Percentiles rank a stretch among this genome's conserved stretches.
Evolutionary conservation across 345 rosid species (phyloP).

Genomic region (Lepidium africanum): DNA sequence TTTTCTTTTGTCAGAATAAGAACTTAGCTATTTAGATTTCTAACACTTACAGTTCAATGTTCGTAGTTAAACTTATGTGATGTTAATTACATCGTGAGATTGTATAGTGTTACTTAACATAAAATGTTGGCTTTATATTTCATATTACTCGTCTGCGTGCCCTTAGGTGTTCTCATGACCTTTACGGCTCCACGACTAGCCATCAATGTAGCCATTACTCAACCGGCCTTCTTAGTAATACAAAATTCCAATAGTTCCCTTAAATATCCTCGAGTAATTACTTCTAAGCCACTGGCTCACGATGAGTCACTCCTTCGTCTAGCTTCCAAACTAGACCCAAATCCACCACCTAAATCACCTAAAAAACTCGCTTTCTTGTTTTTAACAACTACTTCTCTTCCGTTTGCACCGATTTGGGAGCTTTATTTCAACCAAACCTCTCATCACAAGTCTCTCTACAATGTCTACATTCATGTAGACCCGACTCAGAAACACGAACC

Average conservation of each 20-base stretch:
- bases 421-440: conserved; percentile 42
- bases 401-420: conserved; percentile 63
- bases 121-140: conserved; percentile 23
- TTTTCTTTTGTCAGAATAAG: not conserved
- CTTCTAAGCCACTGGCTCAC: conserved; percentile 24
- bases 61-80: not conserved
- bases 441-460: conserved; percentile 24
- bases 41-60: not conserved
- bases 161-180: conserved; percentile 50
- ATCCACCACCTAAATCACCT: conserved; percentile 10
- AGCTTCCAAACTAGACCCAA: conserved; percentile 36
- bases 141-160: conserved; percentile 53
- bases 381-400: conserved; percentile 53
- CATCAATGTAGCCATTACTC: conserved; percentile 12
- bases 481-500: conserved; percentile 35
- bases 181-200: conserved; percentile 26
- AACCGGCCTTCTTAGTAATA: not conserved
- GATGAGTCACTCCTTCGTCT: conserved; percentile 39
- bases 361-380: conserved; percentile 69
- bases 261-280: not conserved
- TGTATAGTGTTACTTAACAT: not conserved
- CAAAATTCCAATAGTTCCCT: not conserved
- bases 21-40: not conserved
- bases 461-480: conserved; percentile 67
- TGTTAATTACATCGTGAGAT: not conserved